phyloP scores from a whole-genome alignment of 768 basidiomycete species.

The Dentipellis sp. region DNA sequence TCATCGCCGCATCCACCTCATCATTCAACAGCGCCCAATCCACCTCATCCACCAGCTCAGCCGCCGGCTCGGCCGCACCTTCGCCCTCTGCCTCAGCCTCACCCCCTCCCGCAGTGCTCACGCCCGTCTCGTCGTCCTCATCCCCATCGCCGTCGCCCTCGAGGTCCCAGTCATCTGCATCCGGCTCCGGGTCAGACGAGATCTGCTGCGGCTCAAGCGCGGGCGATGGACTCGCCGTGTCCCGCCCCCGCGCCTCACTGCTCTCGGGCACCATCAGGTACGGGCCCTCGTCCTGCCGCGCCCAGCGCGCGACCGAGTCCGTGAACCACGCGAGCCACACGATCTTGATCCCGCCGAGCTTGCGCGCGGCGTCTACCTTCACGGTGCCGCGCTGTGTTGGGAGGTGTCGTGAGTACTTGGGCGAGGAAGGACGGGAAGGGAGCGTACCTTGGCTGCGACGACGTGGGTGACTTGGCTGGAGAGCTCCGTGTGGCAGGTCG shows the following conservation, averaged over 20 bases:
- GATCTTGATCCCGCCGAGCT: conserved; percentile 68
- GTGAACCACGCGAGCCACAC: conserved; percentile 89
- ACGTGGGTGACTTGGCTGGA: conserved; percentile 72
- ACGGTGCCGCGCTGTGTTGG: conserved; percentile 67
- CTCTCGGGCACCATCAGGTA: conserved; percentile 57
- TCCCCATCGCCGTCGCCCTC: conserved; percentile 25
- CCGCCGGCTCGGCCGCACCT: conserved; percentile 10
- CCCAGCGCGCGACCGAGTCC: conserved; percentile 86
- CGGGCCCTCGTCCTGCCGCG: conserved; percentile 63
- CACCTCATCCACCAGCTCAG: conserved; percentile 12
- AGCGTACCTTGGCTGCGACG: conserved; percentile 74
- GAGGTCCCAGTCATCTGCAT: conserved; percentile 59
- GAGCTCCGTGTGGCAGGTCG: conserved; percentile 66
- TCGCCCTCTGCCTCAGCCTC: conserved; percentile 1
- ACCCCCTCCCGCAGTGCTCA: neutral
- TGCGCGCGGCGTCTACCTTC: conserved; percentile 81
- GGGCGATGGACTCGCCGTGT: conserved; percentile 30
- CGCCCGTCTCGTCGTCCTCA: neutral
- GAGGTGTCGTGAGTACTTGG: conserved; percentile 2
- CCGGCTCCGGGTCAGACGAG: conserved; percentile 60
- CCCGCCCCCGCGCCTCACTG: conserved; percentile 25
- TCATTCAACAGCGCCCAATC: conserved; percentile 13
- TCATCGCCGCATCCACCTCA: conserved; percentile 17
- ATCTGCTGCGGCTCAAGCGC: conserved; percentile 40
- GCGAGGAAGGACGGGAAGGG: conserved; percentile 5